phyloP scores from a whole-genome alignment of 345 rosid genomes.

The Ceriops tagal region DNA sequence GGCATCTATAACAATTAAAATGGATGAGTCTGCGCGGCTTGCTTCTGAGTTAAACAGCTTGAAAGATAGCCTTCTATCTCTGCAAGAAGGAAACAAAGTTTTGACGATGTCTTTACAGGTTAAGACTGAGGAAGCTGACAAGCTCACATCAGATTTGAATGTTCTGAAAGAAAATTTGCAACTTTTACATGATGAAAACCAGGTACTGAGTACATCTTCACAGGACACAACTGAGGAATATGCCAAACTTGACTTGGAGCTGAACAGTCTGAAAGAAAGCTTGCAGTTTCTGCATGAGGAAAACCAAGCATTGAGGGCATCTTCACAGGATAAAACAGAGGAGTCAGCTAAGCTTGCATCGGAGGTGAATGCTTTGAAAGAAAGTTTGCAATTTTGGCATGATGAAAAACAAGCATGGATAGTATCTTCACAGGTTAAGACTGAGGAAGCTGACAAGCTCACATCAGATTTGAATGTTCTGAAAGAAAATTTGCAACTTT shows the following conservation, averaged over 20 bases:
- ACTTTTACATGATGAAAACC: conserved; percentile 16
- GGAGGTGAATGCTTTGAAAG: conserved; percentile 17
- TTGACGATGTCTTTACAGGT: conserved; percentile 4
- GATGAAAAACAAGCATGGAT: conserved; percentile 19
- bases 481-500: conserved; percentile 20
- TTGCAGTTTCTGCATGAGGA: conserved; percentile 18
- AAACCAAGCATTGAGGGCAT: conserved; percentile 16
- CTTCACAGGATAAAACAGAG: conserved; percentile 9
- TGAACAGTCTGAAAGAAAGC: conserved; percentile 17
- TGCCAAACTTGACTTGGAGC: conserved; percentile 16
- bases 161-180: conserved; percentile 23
- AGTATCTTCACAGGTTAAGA: conserved; percentile 9
- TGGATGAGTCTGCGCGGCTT: conserved; percentile 15
- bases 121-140: conserved; percentile 21
- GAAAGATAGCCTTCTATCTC: conserved; percentile 14
- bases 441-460: conserved; percentile 23
- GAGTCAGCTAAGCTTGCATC: conserved; percentile 16
- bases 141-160: conserved; percentile 18
- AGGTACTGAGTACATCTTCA: conserved; percentile 9
- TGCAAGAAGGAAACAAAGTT: conserved; percentile 22
- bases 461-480: conserved; percentile 15
- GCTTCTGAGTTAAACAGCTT: conserved; percentile 17
- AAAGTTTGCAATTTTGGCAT: conserved; percentile 9
- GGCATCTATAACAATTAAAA: conserved; percentile 7
- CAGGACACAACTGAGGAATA: conserved; percentile 10